phyloP scores from a whole-genome alignment of 2,329 filamentous ascomycete genomes.

The Penicillium sp. region DNA sequence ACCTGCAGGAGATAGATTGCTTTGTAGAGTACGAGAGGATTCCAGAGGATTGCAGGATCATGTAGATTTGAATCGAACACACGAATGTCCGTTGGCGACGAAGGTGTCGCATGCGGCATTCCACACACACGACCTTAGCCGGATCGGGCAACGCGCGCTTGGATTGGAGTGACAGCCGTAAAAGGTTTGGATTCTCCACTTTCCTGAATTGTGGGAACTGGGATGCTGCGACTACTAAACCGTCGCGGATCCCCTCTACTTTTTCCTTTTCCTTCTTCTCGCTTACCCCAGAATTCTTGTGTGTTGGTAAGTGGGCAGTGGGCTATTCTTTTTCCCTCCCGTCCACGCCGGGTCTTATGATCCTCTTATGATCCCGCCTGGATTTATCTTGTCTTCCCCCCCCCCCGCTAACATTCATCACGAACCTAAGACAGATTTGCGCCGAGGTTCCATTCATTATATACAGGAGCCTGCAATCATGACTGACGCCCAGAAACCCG shows the following conservation, averaged over 20 bases:
- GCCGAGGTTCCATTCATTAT: neutral
- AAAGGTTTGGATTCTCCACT: conserved; percentile 4
- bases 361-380: too few relatives aligned
- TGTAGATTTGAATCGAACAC: neutral
- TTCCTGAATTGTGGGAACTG: neutral
- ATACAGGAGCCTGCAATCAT: conserved; percentile 24
- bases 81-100: too few relatives aligned
- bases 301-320: conserved; percentile 4
- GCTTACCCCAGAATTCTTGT: too few relatives aligned
- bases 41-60: too few relatives aligned
- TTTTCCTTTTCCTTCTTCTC: conserved; percentile 3
- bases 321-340: conserved; percentile 2
- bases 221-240: conserved; percentile 8
- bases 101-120: too few relatives aligned
- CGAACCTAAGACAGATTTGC: conserved; percentile 4
- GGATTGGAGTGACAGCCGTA: neutral
- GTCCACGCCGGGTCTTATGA: neutral
- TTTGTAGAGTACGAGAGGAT: too few relatives aligned
- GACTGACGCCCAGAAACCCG: conserved; percentile 37
- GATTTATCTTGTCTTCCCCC: neutral
- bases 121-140: neutral
- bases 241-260: conserved; percentile 8
- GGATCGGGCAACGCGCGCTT: neutral
- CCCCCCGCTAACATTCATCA: conserved; percentile 2
- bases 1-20: too few relatives aligned